Evolutionary conservation across 2,329 filamentous ascomycete genomes (phyloP).

Genomic region (Neurospora sp.): DNA sequence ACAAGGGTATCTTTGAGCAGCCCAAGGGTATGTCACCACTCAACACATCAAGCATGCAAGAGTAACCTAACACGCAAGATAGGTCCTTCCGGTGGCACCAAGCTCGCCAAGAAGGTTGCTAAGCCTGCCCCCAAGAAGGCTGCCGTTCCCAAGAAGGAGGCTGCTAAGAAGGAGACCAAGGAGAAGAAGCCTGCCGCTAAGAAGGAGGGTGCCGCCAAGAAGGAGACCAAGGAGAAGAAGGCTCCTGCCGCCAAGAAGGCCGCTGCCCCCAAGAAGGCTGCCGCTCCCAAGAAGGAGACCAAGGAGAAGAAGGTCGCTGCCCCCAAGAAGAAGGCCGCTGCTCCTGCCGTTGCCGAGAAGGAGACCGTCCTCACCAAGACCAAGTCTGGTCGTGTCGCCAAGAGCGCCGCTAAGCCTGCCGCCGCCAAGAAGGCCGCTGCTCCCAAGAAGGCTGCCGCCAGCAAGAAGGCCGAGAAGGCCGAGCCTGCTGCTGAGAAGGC

Average conservation of each 20-base stretch:
- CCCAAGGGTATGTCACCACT: constrained; percentile 64
- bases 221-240: constrained; percentile 25
- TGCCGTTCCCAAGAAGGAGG: constrained; percentile 20
- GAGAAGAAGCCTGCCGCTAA: constrained; percentile 29
- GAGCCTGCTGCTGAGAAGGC: constrained; percentile 13
- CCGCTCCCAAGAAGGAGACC: constrained; percentile 24
- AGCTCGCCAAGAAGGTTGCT: constrained; percentile 71
- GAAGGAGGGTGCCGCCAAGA: constrained; percentile 25
- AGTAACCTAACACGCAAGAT: constrained; percentile 11
- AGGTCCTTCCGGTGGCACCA: constrained; percentile 82
- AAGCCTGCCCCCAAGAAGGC: constrained; percentile 27
- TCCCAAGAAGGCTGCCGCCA: constrained; percentile 36
- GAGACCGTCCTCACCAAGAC: constrained; percentile 62
- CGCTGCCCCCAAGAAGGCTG: constrained; percentile 23
- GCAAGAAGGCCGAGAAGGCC: constrained; percentile 33
- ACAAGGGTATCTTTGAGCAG: constrained; percentile 78
- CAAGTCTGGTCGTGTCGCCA: constrained; percentile 77
- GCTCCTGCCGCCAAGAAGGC: constrained; percentile 16
- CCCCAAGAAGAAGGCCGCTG: constrained; percentile 31
- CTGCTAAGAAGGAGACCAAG: constrained; percentile 30
- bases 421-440: constrained; percentile 35
- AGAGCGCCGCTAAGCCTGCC: constrained; percentile 45
- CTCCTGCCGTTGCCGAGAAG: constrained; percentile 22
- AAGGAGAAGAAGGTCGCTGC: constrained; percentile 33
- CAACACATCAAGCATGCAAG: neutral